Evolutionary conservation across 306 rosid genomes (phyloP).

Genomic region (Sindora glabra): DNA sequence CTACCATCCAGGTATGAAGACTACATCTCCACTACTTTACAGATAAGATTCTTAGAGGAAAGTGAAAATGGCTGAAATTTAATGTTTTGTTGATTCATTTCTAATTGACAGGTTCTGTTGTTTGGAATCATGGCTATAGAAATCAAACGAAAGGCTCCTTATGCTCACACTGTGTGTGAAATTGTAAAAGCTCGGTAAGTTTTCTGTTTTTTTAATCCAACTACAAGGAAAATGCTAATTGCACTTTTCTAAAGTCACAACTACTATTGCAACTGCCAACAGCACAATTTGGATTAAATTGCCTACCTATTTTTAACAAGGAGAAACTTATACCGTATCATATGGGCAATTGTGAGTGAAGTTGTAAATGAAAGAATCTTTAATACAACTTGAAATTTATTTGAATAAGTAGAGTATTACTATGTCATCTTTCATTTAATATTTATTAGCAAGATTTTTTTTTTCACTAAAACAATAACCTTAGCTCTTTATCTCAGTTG

Average conservation of each 20-base stretch:
- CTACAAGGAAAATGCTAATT: too few relatives aligned
- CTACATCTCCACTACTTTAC: not conserved
- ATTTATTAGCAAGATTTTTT: not conserved
- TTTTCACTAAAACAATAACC: not conserved
- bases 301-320: too few relatives aligned
- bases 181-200: conserved; percentile 88
- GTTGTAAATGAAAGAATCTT: too few relatives aligned
- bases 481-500: conserved; percentile 49
- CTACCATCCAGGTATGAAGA: conserved; percentile 73
- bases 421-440: not conserved
- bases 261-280: too few relatives aligned
- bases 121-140: conserved; percentile 95
- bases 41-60: conserved; percentile 1
- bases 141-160: conserved; percentile 93
- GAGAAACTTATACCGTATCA: too few relatives aligned
- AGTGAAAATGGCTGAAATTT: not conserved
- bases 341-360: too few relatives aligned
- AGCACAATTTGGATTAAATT: too few relatives aligned
- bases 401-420: not conserved
- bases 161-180: conserved; percentile 92
- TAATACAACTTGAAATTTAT: too few relatives aligned
- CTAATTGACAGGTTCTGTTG: conserved; percentile 54
- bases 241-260: too few relatives aligned
- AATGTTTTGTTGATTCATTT: not conserved
- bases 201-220: not conserved